A percentile compares a stretch with the other conserved stretches of the same genome.
Conservation (phyloP, 1,139 yeast genomes). For the Hyphopichia fennica region DNA sequence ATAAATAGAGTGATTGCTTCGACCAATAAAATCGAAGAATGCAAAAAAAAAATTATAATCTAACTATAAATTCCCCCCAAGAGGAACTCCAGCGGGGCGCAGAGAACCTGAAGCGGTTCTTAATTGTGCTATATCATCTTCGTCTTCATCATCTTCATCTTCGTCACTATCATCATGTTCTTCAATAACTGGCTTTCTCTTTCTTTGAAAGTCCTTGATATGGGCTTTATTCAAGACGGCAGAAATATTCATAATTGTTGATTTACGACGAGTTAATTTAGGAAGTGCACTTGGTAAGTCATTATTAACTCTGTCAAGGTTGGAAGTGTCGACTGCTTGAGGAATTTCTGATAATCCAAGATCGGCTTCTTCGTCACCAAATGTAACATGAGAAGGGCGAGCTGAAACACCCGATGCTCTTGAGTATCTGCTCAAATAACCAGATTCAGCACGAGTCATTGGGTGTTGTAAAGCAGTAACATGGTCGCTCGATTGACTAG, state of each 20-base stretch:
- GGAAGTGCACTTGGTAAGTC: conserved; percentile 6
- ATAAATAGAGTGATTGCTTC: too few species aligned
- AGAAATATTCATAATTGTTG: conserved; percentile 49
- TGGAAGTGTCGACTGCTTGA: neutral
- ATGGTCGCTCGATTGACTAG: conserved; percentile 1
- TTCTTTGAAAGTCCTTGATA: conserved; percentile 83
- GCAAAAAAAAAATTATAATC: neutral
- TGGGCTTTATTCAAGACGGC: conserved; percentile 75
- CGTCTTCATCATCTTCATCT: conserved; percentile 28
- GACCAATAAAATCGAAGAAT: too few species aligned
- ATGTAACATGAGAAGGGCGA: neutral
- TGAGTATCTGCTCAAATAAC: neutral
- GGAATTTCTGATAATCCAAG: conserved; percentile 9
- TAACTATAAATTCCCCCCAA: neutral
- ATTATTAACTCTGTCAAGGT: conserved; percentile 1
- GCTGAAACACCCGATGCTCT: neutral
- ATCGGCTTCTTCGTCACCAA: conserved; percentile 12
- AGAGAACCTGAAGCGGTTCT: neutral
- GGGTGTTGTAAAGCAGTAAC: neutral
- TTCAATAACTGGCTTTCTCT: conserved; percentile 34
- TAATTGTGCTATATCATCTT: neutral
- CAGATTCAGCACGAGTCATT: neutral
- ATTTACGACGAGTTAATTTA: conserved; percentile 24
- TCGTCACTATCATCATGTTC: conserved; percentile 44
- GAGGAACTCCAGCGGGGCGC: neutral